These are phyloP conservation scores for Coemansia sp. DNA, from an alignment of 192 early-diverging fungal genomes.

Conservation along the genomic window DNA sequence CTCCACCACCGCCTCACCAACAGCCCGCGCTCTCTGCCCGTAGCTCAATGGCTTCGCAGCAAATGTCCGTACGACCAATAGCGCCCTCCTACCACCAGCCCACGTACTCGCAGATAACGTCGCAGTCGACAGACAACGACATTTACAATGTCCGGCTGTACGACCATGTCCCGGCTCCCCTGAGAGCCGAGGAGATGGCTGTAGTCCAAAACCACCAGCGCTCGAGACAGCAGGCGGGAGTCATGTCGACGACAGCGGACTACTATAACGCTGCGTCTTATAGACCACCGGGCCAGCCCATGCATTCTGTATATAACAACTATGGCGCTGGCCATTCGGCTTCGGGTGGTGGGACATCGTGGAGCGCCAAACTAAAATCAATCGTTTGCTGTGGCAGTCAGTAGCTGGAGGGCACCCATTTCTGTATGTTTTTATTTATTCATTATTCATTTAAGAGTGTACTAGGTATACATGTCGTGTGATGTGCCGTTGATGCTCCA, in stretches of 20 bases:
- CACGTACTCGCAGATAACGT: conserved; percentile 12
- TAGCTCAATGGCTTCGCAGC: conserved; percentile 1
- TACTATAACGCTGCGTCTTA: conserved; percentile 44
- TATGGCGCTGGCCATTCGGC: conserved; percentile 3
- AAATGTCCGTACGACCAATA: conserved; percentile 12
- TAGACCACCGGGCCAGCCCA: conserved; percentile 34
- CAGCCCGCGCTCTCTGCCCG: conserved; percentile 10
- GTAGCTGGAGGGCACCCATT: neutral
- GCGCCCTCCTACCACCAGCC: conserved; percentile 14
- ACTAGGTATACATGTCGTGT: neutral
- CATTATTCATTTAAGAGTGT: conserved; percentile 1
- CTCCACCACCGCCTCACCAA: conserved; percentile 16
- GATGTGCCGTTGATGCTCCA: neutral
- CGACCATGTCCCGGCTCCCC: conserved; percentile 44
- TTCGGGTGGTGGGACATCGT: conserved; percentile 12
- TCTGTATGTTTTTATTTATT: conserved; percentile 12
- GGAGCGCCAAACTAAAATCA: conserved; percentile 16
- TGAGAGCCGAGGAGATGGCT: conserved; percentile 48
- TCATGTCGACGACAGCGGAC: conserved; percentile 29
- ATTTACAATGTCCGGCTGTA: conserved; percentile 49
- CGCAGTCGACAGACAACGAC: conserved; percentile 24
- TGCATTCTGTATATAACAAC: conserved; percentile 38
- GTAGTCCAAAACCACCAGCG: conserved; percentile 31
- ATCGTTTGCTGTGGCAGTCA: conserved; percentile 32
- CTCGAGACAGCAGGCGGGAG: conserved; percentile 9